Base-by-base conservation (phyloP, 2,329 filamentous ascomycete species). In the Aspergillus pseudoviridinutans region DNA sequence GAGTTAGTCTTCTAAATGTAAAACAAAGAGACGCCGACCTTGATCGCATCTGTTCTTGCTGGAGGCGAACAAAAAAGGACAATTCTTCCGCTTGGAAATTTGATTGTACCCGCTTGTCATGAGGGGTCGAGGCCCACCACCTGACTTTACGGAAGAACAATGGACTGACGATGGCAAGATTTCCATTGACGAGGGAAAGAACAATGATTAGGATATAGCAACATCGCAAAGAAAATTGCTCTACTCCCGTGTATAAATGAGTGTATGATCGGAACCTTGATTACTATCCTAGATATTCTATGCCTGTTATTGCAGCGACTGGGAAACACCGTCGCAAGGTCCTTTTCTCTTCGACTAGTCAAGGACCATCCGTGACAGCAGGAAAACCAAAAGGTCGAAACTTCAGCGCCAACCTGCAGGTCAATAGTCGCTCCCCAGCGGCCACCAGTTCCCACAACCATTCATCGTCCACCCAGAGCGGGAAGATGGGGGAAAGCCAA, bases 301-400 rank as follows among this genome's bases (percentile, higher is more conserved):
- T 76, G 74, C 70, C 71, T 54, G 57, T 67, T 55, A 67, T 71
- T 56, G 66, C 66, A 55, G 65, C 61, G 25, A 58, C 71, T 54
- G 68, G 69, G 58, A 74, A 68, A 66, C 60, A 68, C 57, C 72
- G 72, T 60, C 74, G 74, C 58, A 69, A 66, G 67, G 72, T 77
- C 64, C 73, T 73, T 58, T 76, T 77, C 59, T 66, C 68, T 54
- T 64, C 68, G 51, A 64, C 63, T 60, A 68, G 56, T 56, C 63
- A 64, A 58, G 52, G 63, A 59, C 53, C 63, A 50, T 47, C 44
- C 6, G 44, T 24, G 44, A 57, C 59, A 59, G 35, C 59, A 61
- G 58, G 53, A 57, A 62, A 59, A 54, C 49, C 63, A 46, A 57
- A 51, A 20, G 28, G 44, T 35, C 57, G 51, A 57, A 57, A 35